Evolutionary conservation across 1,139 yeast genomes (phyloP).

Genomic region (Chernovozyma aurita): DNA sequence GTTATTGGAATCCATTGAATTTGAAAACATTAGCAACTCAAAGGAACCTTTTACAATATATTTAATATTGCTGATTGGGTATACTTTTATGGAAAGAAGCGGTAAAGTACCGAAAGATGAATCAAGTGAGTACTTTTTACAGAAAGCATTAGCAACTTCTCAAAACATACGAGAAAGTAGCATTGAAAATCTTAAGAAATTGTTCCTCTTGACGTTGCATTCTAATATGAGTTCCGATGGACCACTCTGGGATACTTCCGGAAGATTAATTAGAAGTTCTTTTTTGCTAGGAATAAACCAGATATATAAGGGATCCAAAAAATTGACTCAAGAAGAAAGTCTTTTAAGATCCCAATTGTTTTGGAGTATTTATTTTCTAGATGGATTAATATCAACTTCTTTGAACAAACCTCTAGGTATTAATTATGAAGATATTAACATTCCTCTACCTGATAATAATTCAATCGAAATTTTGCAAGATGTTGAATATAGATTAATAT

Average conservation of each 20-base stretch:
- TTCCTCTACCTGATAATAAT: constrained; percentile 29
- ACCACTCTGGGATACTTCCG: neutral
- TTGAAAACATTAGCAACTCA: constrained; percentile 11
- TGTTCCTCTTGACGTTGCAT: constrained; percentile 38
- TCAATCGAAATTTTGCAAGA: constrained; percentile 33
- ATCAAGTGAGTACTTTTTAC: too few species aligned
- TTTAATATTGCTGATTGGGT: constrained; percentile 48
- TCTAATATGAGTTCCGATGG: constrained; percentile 35
- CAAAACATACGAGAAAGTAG: too few species aligned
- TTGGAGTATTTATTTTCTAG: constrained; percentile 50
- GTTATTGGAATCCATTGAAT: neutral
- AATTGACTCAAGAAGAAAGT: too few species aligned
- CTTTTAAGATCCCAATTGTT: constrained; percentile 37
- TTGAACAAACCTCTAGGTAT: constrained; percentile 42
- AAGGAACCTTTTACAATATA: constrained; percentile 34
- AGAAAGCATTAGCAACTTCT: too few species aligned
- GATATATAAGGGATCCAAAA: too few species aligned
- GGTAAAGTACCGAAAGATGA: too few species aligned
- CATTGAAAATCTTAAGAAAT: constrained; percentile 14
- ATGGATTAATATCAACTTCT: constrained; percentile 38
- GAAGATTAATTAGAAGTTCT: constrained; percentile 26
- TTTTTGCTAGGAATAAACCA: constrained; percentile 42
- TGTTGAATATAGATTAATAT: constrained; percentile 34
- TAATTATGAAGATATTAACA: constrained; percentile 42
- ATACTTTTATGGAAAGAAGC: constrained; percentile 40